Evolutionary conservation across 148 eudicot species (phyloP).

Genomic region (Arctostaphylos glauca): DNA sequence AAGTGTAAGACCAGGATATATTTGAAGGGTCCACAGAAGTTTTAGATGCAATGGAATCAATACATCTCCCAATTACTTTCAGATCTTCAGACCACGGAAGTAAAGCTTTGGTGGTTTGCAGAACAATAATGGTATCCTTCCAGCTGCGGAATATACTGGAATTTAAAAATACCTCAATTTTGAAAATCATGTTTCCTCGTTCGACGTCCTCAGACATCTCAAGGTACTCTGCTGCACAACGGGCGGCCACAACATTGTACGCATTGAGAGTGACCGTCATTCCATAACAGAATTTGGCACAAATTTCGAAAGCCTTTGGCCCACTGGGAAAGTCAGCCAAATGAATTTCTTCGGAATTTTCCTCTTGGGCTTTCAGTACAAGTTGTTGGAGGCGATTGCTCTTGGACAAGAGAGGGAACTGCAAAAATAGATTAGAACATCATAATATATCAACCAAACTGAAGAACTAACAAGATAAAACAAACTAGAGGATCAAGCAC

Average conservation of each 20-base stretch:
- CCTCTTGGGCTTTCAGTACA: constrained; percentile 56
- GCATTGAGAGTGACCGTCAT: constrained; percentile 76
- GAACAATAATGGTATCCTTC: constrained; percentile 87
- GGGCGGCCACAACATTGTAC: constrained; percentile 80
- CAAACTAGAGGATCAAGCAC: neutral
- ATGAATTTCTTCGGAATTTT: constrained; percentile 48
- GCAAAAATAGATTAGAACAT: constrained; percentile 21
- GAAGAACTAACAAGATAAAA: neutral
- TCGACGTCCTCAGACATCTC: constrained; percentile 81
- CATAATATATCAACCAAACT: neutral
- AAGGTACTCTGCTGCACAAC: constrained; percentile 90
- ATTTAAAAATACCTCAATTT: constrained; percentile 81
- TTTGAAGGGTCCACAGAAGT: constrained; percentile 63
- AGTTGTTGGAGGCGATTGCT: constrained; percentile 68
- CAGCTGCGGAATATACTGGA: constrained; percentile 73
- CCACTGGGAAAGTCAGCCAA: constrained; percentile 73
- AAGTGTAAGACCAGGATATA: constrained; percentile 78
- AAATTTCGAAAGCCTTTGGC: constrained; percentile 76
- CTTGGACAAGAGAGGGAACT: constrained; percentile 90
- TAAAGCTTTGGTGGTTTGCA: constrained; percentile 62
- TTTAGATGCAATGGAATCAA: constrained; percentile 80
- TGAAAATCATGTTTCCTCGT: constrained; percentile 65
- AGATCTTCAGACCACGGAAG: constrained; percentile 76
- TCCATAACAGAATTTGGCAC: constrained; percentile 90
- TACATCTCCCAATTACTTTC: constrained; percentile 61